These are phyloP conservation scores for Globisporangium carolinianum DNA, from an alignment of 352 stramenopile species.

Conservation along the genomic window DNA sequence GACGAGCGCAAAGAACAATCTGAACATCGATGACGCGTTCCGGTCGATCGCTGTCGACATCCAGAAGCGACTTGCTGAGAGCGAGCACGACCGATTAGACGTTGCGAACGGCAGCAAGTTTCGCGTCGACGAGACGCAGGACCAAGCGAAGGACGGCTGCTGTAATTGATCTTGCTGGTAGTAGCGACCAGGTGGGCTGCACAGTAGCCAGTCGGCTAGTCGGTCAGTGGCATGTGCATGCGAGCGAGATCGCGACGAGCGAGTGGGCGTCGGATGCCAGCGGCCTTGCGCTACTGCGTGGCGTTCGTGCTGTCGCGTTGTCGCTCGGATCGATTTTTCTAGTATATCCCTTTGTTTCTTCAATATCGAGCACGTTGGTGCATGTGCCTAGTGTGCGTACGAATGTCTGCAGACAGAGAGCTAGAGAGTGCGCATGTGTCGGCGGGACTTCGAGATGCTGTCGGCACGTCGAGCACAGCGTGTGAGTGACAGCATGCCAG, in stretches of 20 bases:
- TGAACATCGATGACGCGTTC: constrained; percentile 90
- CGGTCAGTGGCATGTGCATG: neutral
- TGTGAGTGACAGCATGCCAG: no score
- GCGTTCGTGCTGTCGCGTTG: no score
- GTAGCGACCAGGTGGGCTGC: no score
- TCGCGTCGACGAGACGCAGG: constrained; percentile 74
- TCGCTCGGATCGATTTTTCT: no score
- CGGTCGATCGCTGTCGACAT: constrained; percentile 85
- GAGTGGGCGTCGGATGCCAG: no score
- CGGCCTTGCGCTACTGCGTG: no score
- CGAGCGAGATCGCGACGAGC: no score
- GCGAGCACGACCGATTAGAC: constrained; percentile 86
- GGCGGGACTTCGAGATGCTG: neutral
- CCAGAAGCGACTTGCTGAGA: constrained; percentile 82
- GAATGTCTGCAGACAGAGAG: no score
- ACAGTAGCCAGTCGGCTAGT: no score
- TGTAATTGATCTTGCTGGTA: constrained; percentile 32
- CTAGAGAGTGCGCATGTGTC: neutral
- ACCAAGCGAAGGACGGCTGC: constrained; percentile 75
- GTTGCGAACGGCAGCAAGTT: constrained; percentile 83
- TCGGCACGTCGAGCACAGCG: neutral
- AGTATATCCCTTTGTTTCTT: no score
- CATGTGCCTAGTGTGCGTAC: no score
- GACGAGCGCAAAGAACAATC: constrained; percentile 91
- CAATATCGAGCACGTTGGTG: no score